Evolutionary conservation across 1,284 basidiomycete genomes (phyloP).

Genomic region (Vanrija sp.): DNA sequence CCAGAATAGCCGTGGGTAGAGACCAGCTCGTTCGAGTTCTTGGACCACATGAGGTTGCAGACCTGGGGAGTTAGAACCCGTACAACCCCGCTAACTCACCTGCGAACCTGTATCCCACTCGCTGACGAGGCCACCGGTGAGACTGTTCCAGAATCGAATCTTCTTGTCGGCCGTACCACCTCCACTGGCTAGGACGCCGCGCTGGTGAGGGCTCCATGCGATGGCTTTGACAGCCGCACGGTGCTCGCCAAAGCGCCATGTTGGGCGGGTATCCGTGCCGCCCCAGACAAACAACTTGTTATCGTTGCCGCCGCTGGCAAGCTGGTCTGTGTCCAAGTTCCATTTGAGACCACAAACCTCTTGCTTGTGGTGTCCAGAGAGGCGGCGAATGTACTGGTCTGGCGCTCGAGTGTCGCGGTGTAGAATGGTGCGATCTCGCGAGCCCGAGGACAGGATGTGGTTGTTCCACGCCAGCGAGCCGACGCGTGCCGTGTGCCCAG

Average conservation of each 20-base stretch:
- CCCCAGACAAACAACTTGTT: constrained; percentile 99
- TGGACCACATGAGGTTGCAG: constrained; percentile 94
- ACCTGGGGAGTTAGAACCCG: constrained; percentile 57
- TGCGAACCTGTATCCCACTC: constrained; percentile 90
- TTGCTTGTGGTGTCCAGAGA: constrained; percentile 75
- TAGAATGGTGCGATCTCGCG: constrained; percentile 82
- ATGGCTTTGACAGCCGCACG: constrained; percentile 96
- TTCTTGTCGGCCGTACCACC: constrained; percentile 97
- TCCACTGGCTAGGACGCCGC: constrained; percentile 89
- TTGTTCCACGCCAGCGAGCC: constrained; percentile 93
- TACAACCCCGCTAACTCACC: constrained; percentile 53
- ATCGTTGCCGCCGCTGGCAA: constrained; percentile 96
- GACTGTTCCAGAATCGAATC: constrained; percentile 95
- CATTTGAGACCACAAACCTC: constrained; percentile 96
- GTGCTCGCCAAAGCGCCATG: constrained; percentile 94
- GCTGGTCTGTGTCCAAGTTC: constrained; percentile 68
- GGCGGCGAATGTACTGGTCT: constrained; percentile 68
- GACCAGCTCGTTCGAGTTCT: constrained; percentile 92
- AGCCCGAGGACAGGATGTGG: constrained; percentile 83
- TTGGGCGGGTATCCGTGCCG: constrained; percentile 59
- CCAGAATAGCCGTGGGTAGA: constrained; percentile 97
- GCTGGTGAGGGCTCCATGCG: constrained; percentile 94
- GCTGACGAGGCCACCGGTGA: constrained; percentile 75
- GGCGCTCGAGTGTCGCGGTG: constrained; percentile 83
- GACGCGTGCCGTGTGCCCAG: constrained; percentile 82